Base-by-base conservation (phyloP, 148 eudicot species). In the Fagopyrum homotropicum region DNA sequence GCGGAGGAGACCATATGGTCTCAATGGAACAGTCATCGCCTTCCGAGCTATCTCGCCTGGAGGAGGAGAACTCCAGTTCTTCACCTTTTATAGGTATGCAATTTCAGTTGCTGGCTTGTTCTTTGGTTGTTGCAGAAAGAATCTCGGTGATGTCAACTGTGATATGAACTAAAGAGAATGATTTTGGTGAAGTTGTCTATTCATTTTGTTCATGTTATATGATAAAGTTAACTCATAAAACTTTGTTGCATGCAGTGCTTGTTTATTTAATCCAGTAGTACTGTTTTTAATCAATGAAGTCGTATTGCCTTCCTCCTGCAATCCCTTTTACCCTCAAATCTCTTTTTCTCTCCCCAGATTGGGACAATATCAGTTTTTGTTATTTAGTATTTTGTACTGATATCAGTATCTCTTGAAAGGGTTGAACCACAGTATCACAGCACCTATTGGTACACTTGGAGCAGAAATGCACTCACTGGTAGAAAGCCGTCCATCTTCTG, bases 341-440 rank as follows among this genome's bases (percentile, higher is more conserved):
- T 49, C 52, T 49, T 14, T 49, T 49, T 49, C 52, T 49, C 9
- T 49, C 52, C 52, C 3, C 52, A 10, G 40, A 35, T 35, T 35
- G 4, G 57, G 6, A 52, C 15, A 35, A 35, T 35, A 35, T 35
- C 2, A 35, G 72, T 35, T 22, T 68, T 12, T 35, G 16, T 14
- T 40, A 68, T 11, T 4, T n/a, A 35, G 5, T 44, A 35, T 68
- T 68, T 2, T 68, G 72, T 44, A 68, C 47, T 68, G 72, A 68
- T 68, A 30, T 12, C 45, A 35, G 19, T n/a, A 68, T 68, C n/a
- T 35, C 47, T n/a, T 68, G 46, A 40, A 82, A 91, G 97, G 82
- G 59, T 80, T 88, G 88, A 90, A 85, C 70, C 87, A 87, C 74
- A 78, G 89, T 76, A 50, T 54, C 17, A 89, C 90, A 12, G 91